Conservation (phyloP, 1,139 yeast genomes). For the Kodamaea plutei region DNA sequence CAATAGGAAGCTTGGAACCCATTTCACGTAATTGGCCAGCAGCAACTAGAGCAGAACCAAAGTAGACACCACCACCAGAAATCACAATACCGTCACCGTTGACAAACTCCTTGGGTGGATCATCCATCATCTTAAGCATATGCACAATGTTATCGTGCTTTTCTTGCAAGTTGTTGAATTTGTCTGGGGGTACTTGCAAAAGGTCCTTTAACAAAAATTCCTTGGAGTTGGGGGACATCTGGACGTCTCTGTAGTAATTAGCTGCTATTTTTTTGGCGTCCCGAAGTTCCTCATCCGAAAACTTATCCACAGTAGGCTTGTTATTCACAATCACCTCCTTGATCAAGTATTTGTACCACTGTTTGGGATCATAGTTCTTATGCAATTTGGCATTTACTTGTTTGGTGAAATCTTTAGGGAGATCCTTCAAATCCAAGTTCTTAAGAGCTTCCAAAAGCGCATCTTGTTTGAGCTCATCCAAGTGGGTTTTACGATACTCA, state of each 20-base stretch:
- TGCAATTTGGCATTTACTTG: conserved; percentile 14
- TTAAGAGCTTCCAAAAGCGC: conserved; percentile 19
- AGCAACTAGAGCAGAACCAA: conserved; percentile 28
- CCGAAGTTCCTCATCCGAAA: conserved; percentile 17
- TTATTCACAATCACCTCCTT: conserved; percentile 9
- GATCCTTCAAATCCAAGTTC: conserved; percentile 10
- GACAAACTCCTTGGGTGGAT: conserved; percentile 22
- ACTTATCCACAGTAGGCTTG: conserved; percentile 13
- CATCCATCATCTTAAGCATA: conserved; percentile 20
- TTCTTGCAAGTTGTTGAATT: conserved; percentile 19
- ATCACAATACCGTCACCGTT: conserved; percentile 37
- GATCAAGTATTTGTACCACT: conserved; percentile 20
- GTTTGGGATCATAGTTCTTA: conserved; percentile 14
- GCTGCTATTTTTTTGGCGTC: conserved; percentile 20
- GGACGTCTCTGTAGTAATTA: conserved; percentile 14
- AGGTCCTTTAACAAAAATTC: conserved; percentile 16
- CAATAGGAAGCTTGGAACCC: conserved; percentile 35
- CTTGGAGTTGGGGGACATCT: conserved; percentile 14
- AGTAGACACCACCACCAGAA: conserved; percentile 26
- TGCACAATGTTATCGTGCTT: conserved; percentile 26
- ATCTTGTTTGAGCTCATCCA: conserved; percentile 14
- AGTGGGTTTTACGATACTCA: conserved; percentile 18
- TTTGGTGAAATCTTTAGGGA: conserved; percentile 9
- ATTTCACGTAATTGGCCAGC: conserved; percentile 31
- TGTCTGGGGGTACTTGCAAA: conserved; percentile 18